Base-by-base conservation (phyloP, 2,329 filamentous ascomycete species). In the Metarhizium rileyi region DNA sequence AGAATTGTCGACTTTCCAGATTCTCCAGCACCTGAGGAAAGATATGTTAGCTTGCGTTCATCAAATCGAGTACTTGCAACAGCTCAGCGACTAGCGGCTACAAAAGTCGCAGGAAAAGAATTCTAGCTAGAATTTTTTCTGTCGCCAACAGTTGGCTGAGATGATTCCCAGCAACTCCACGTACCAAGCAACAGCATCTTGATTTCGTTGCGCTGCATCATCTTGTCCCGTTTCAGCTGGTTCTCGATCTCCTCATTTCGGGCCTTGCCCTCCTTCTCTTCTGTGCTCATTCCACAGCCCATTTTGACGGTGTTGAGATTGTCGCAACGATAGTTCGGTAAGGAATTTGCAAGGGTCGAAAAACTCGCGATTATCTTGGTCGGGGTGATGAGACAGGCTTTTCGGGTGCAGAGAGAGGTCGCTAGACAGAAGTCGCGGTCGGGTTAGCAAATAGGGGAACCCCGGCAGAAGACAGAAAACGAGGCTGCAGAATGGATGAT, bases 181-280 rank as follows among this genome's bases (percentile, higher is more conserved):
- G 53, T 81, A 96, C 93, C 93, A 64, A 98, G 84, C 64, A 98
- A 81, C 63, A 98, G 78, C 93, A 98, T 97, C 82, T 98, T 98
- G 77, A 98, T 98, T 75, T 98, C 93, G 63, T 98, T 98, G 64
- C 91, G 86, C 76, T 96, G 90, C 78, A 95, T 86, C 87, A 97
- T 87, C 75, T 95, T 94, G 68, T 98, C 93, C 70, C 89, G 82
- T 82, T 96, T 97, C 68, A 97, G 78, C 78, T 97, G 91, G 71
- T 96, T 97, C 75, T 98, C 93, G 66, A 98, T 98, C 83, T 97
- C 91, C 80, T 98, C 93, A 70, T 98, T 97, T 63, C 93, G 86
- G 78, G 90, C 88, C 87, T 96, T 97, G 75, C 93, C 91, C 90
- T 97, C 93, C 86, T 96, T 96, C 76, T 97, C 93, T 78, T 97